Base-by-base conservation (phyloP, 2,329 filamentous ascomycete species). In the Talaromyces sp. region DNA sequence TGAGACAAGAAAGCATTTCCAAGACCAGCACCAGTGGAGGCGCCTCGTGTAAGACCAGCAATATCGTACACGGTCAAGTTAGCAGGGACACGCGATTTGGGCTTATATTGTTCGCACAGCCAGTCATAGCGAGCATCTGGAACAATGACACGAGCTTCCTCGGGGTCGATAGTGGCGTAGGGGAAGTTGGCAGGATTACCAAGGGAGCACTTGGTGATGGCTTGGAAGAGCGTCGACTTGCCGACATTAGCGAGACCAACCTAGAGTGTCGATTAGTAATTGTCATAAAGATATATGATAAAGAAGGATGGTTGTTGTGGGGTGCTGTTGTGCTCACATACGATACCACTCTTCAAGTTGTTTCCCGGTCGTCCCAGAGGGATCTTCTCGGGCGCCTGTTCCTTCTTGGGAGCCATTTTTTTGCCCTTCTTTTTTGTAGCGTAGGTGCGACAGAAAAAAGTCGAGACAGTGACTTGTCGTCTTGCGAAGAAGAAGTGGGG, bases 141-240 rank as follows among this genome's bases (percentile, higher is more conserved):
- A 38, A 99, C 95, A 73, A 99, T 88, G 80, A 99, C 95, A 73
- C 94, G 92, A 69, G 95, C 92, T 84, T 99, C 95, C 84, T 99
- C 96, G 58, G 95, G 95, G 72, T 99, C 93, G 81, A 99, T 99
- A 75, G 95, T 99, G 77, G 95, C 95, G 85, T 96, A 99, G 64
- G 95, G 95, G 79, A 98, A 99, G 84, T 99, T 99, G 84, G 95
- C 95, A 74, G 96, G 96, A 84, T 98, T 99, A 83, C 96, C 95
- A 75, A 99, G 89, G 71, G 89, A 88, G 81, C 91, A 97, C 86
- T 97, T 98, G 78, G 95, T 99, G 82, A 99, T 97, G 78, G 95
- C 93, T 85, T 99, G 96, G 88, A 99, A 99, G 75, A 99, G 89
- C 38, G 96, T 99, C 71, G 95, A 99, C 85, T 99, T 99, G 81